Evolutionary conservation across 2,329 filamentous ascomycete genomes (phyloP).

Genomic region (Sordariomycetes sp.): DNA sequence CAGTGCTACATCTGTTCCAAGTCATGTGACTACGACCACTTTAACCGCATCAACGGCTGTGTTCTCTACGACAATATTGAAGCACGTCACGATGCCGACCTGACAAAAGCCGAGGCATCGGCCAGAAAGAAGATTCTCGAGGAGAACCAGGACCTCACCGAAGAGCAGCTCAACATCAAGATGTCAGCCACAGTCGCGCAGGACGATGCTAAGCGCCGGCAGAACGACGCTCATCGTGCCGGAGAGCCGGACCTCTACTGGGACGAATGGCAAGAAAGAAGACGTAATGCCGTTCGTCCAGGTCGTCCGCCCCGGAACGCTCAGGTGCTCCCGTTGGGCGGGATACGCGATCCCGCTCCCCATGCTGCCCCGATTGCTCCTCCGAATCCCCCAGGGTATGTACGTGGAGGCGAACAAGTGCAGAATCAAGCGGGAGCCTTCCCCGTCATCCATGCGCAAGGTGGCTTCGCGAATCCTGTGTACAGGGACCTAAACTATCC

Average conservation of each 20-base stretch:
- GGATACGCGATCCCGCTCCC: too few species aligned
- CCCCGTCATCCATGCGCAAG: background rate
- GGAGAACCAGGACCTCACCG: constrained; percentile 51
- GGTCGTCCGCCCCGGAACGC: too few species aligned
- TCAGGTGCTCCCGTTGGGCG: too few species aligned
- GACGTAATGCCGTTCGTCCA: too few species aligned
- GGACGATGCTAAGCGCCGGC: constrained; percentile 24
- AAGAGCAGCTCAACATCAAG: constrained; percentile 47
- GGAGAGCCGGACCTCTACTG: too few species aligned
- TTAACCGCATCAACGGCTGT: constrained; percentile 42
- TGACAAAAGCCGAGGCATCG: constrained; percentile 49
- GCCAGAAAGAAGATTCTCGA: constrained; percentile 44
- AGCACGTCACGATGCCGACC: constrained; percentile 52
- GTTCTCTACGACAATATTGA: constrained; percentile 58
- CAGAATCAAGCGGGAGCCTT: background rate
- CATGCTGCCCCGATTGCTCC: too few species aligned
- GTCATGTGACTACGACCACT: constrained; percentile 60
- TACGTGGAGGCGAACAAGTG: too few species aligned
- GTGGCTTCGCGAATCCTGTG: background rate
- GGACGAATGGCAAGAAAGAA: too few species aligned
- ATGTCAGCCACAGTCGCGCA: constrained; percentile 43
- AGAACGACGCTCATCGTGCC: too few species aligned
- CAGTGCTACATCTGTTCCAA: constrained; percentile 67
- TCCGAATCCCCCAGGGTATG: too few species aligned
- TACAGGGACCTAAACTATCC: background rate